Evolutionary conservation across 495 filamentous ascomycete genomes (phyloP), one percentile per base, ranked within the genome.

Genomic region (Penicillium cinerascens): DNA sequence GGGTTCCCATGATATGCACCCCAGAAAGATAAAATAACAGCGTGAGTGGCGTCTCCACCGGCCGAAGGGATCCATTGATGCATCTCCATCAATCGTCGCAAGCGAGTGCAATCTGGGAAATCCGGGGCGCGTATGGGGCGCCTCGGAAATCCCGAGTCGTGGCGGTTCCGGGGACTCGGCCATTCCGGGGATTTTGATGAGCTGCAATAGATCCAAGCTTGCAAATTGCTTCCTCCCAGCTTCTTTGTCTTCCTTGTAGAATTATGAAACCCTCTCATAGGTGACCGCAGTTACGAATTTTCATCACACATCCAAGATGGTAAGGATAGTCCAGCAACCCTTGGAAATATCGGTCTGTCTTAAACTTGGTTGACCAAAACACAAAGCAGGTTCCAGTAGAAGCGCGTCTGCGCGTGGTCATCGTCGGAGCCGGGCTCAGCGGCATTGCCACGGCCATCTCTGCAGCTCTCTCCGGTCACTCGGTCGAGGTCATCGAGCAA

Each of bases 361-460:
- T 3, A 10, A 7, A 23, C 46, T 2, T 39, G 11, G 22, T 26
- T 6, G 27, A n/a, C 29, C 22, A 13, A 10, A 35, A 4, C 40
- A 45, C 7, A 5, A 0, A 23, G 33, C 29, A 65, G 62, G 45
- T 56, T n/a, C 58, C 62, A 21, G 58, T 59, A 49, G 51, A 64
- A 49, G 56, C 56, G 16, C 61, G 46, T 27, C 58, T 73, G 4
- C 47, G 53, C 43, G 67, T 74, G 13, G 44, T 69, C 11, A 53
- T 72, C 25, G 65, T 72, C 42, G 71, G 69, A 45, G 71, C 72
- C 13, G 72, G 72, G 25, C 76, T 90, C n/a, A 79, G 79, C 36
- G 87, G 87, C 4, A 74, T 90, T 17, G 79, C 77, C 15, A 78
- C 84, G 0, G 85, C 86, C 5, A 86, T 89, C 55, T 72, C 81